These are phyloP conservation scores for Zoysia pacifica DNA, from an alignment of 176 grass and related monocot genomes.

Conservation along the genomic window DNA sequence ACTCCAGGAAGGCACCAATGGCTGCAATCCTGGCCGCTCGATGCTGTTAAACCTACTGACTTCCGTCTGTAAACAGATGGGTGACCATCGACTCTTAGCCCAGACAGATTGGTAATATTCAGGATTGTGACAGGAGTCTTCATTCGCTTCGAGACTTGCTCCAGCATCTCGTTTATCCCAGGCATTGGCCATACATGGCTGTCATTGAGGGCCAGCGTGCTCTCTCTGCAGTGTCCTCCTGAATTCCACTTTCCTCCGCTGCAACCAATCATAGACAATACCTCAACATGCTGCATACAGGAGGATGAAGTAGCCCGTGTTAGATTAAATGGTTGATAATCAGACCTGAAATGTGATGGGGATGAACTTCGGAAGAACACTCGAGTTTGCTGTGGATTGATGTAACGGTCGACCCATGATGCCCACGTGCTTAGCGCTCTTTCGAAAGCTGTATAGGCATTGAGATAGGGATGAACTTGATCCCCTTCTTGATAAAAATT, in stretches of 20 bases:
- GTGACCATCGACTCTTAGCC: conserved; percentile 78
- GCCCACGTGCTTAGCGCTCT: conserved; percentile 84
- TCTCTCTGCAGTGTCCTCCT: conserved; percentile 79
- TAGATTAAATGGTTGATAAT: neutral
- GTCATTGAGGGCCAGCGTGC: conserved; percentile 54
- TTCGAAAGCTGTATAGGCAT: conserved; percentile 62
- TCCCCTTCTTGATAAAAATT: conserved; percentile 93
- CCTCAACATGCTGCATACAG: neutral
- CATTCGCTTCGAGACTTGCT: conserved; percentile 62
- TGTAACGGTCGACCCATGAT: conserved; percentile 64
- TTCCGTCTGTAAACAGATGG: conserved; percentile 78
- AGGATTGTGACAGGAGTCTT: conserved; percentile 70
- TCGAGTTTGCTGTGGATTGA: conserved; percentile 58
- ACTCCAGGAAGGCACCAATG: conserved; percentile 86
- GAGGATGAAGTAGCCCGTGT: neutral
- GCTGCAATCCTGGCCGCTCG: conserved; percentile 72
- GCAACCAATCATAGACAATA: neutral
- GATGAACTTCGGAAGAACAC: conserved; percentile 90
- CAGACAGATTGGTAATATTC: conserved; percentile 79
- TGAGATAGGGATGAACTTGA: conserved; percentile 56
- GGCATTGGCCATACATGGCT: conserved; percentile 40
- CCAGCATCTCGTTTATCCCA: conserved; percentile 60
- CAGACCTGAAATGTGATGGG: conserved; percentile 89
- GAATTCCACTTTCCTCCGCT: conserved; percentile 90
- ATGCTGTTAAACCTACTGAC: neutral